Evolutionary conservation across 2,329 filamentous ascomycete species (phyloP), one percentile per base, ranked within the genome.

Genomic region (Aspergillus cejpii): DNA sequence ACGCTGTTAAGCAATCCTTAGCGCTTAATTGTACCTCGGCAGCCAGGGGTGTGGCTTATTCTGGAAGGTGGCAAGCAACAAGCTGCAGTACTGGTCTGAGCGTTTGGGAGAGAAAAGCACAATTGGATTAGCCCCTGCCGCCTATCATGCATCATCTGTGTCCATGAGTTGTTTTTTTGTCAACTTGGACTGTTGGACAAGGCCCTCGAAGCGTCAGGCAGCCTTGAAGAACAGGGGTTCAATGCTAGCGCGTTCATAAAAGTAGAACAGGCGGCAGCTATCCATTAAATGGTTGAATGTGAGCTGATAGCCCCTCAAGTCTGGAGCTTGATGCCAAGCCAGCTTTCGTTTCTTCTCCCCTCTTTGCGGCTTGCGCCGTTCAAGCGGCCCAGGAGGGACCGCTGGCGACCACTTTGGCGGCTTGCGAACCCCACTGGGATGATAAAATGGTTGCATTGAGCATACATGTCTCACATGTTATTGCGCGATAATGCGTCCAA

Each of bases 361-460:
- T 37, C 26, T 38, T 23, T 34, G 23, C 23, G 23, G 23, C 23
- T n/a, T 10, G 15, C 17, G 31, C 17, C 17, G 17, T 19, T 17
- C 17, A 34, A 34, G 31, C 17, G 10, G 15, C 6, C 31, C 31
- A 19, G 41, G 24, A 29, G 27, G 14, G 27, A 41, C 31, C 5
- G 11, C 17, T 19, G 31, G 15, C 17, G 17, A 11, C 14, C 14
- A 2, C 10, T 8, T 33, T 45, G 43, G 43, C 38, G 34, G 26
- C 23, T 41, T 37, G 24, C 15, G 15, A 24, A 41, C 44, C 36
- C 48, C 46, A 39, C 49, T 15, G 40, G 17, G 19, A 33, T 46
- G 49, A 51, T 51, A 51, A 44, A 41, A 44, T 44, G 46, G 49
- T 51, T 51, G 49, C 46, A 51, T 51, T 36, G 40, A 36, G 34